Base-by-base conservation (phyloP, 192 early-diverging fungal genomes). In the Coemansia umbellata region DNA sequence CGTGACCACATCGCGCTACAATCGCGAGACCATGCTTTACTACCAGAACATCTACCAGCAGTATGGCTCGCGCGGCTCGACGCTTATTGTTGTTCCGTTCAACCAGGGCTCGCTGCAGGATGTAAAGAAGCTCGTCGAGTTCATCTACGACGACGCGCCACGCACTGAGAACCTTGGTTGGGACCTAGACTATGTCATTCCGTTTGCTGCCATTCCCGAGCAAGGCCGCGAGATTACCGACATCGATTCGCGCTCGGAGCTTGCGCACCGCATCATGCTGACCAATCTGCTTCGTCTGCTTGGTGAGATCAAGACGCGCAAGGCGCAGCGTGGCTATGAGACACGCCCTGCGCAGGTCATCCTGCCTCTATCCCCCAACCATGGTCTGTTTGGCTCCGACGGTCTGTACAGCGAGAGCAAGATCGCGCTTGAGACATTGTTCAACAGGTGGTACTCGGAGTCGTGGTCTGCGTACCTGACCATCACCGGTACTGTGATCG, bases 321-420 rank as follows among this genome's bases (percentile, higher is more conserved):
- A 96, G 85, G 83, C 87, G 53, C 61, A 75, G 64, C 67, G 84
- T 40, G 89, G 88, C 47, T 89, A 83, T 53, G 87, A 91, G 56
- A 94, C 94, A 44, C 88, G 94, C 44, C 94, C 94, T 37, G 91
- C 94, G 24, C 88, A 88, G 58, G 89, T 94, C 23, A 82, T 96
- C 14, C 70, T 96, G 49, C 94, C 94, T 5, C 63, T 94, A 51
- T 96, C 94, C 53, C 94, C 94, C 47, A 96, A 96, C 83, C 94
- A 96, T 72, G 94, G 92, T 43, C 93, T 90, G 23, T 96, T 96
- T 49, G 94, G 94, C 53, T 80, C 78, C 31, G 88, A 96, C 56
- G 94, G 94, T 70, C 81, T 96, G 32, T 96, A 96, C 79, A 84
- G 86, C 74, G 94, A 96, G 77, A 88, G 90, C 58, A 96, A 96